Conservation (phyloP, 192 early-diverging fungal species). For the Coemansia sp. region DNA sequence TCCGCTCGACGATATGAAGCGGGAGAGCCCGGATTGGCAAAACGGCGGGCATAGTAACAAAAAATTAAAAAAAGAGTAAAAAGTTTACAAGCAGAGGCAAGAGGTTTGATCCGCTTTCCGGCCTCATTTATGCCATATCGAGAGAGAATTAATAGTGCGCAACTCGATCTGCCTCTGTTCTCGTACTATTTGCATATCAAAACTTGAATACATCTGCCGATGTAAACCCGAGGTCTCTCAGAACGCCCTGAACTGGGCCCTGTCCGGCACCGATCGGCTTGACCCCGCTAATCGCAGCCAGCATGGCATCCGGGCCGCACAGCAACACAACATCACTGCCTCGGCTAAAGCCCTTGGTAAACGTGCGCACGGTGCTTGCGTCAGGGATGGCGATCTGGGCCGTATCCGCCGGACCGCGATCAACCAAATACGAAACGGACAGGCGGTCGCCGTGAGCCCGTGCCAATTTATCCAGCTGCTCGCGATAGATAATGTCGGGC, state of each 20-base stretch:
- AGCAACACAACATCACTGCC: slow-evolving; percentile 54
- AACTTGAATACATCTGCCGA: slow-evolving; percentile 62
- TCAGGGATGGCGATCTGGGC: slow-evolving; percentile 12
- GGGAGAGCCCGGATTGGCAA: background rate
- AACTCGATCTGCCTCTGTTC: too few relatives aligned
- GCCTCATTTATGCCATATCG: too few relatives aligned
- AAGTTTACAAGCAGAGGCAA: too few relatives aligned
- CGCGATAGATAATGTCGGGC: slow-evolving; percentile 55
- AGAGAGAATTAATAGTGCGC: too few relatives aligned
- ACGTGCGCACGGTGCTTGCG: slow-evolving; percentile 16
- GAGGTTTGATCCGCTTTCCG: too few relatives aligned
- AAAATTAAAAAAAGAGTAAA: too few relatives aligned
- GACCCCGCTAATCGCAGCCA: slow-evolving; percentile 56
- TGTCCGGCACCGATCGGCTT: slow-evolving; percentile 53
- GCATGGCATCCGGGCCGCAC: slow-evolving; percentile 66
- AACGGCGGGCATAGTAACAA: background rate
- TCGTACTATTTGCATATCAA: too few relatives aligned
- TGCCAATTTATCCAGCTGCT: slow-evolving; percentile 55
- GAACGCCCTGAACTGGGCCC: slow-evolving; percentile 56
- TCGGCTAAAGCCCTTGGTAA: slow-evolving; percentile 29
- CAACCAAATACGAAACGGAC: slow-evolving; percentile 53
- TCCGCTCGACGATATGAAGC: background rate
- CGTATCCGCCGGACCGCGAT: slow-evolving; percentile 14
- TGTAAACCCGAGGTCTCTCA: slow-evolving; percentile 55
- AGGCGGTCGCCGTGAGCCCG: slow-evolving; percentile 44